Base-by-base conservation (phyloP, 2,329 filamentous ascomycete species). In the Leptodontidium sp. region DNA sequence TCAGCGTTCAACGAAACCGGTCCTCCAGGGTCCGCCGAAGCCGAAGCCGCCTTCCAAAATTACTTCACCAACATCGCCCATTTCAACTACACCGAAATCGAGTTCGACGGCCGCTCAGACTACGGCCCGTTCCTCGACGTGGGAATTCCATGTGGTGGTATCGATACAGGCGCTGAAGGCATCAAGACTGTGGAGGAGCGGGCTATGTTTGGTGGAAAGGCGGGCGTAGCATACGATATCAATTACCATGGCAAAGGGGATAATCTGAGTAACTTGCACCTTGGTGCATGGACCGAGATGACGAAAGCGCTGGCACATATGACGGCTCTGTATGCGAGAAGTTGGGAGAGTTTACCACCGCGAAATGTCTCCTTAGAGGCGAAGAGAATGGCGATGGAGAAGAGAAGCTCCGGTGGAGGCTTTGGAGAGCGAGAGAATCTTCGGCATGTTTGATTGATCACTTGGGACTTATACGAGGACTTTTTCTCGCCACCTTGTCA, bases 101-200 rank as follows among this genome's bases (percentile, higher is more conserved):
- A 55, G 5, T 64, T 67, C 29, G 90, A 93, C 73, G 92, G 92
- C 9, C 89, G 92, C 68, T 92, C 89, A 71, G 92, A 95, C 79
- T 94, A 95, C 75, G 90, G 89, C 38, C 90, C 88, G 1, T 94
- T 94, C 82, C 90, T 93, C 73, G 84, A 87, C 24, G 85, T 86
- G 64, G 90, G 89, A 4, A 92, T 94, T 45, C 90, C 92, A 0
- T 87, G 87, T 0, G 91, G 92, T 12, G 92, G 92, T 32, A 87
- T 94, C 69, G 90, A 91, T 64, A 93, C 91, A 1, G 92, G 92
- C 45, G 91, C 92, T 1, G 91, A 94, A 79, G 90, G 86, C 1
- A 79, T 92, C 81, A 94, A 93, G 86, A 93, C 90, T 0, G 80
- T 84, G 61, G 84, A 87, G 38, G 90, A 94, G 77, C 86, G 80